Base-by-base conservation (phyloP, 2,329 filamentous ascomycete genomes). In the Myriosclerotinia curreyana region DNA sequence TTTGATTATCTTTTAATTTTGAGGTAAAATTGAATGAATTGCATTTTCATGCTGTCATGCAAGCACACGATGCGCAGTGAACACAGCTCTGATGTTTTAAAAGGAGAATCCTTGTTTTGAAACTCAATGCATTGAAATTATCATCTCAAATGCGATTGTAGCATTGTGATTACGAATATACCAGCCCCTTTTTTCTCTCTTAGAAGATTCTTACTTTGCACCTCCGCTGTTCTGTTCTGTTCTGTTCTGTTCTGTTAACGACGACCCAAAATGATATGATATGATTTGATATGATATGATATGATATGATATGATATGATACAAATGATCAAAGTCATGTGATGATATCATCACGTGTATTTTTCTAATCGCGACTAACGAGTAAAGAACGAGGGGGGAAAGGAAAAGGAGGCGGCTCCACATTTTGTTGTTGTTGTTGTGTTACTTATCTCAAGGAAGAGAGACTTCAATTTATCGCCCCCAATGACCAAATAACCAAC, bases 51-150 rank as follows among this genome's bases (percentile, higher is more conserved):
- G 36, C 20, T 61, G 38, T 48, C 31, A 12, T 40, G 20, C 59
- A 25, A 54, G 59, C 36, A 52, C 59, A 61, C 36, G 38, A 61
- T 62, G 40, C 60, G 46, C 25, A n/a, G 60, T 54, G 50, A 62
- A 56, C 51, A 48, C 31, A 28, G 42, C 60, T 50, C 40, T 46
- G 28, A 46, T n/a, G 12, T 36, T 55, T 44, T n/a, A 49, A 48
- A 56, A 56, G 50, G 60, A 50, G 17, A 42, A 56, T 55, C 60
- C 60, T 55, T 31, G 50, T 55, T 62, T 55, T n/a, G n/a, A 34
- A 51, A 44, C 25, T 44, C 40, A 61, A 61, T 61, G 59, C 59
- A 55, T 44, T 15, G 36, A 42, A 54, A 61, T 22, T 46, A 8
- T 36, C 38, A 54, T 55, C 34, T 46, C 49, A 48, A 58, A 58